These are phyloP conservation scores for Papiliotrema flavescens DNA, from an alignment of 1,284 basidiomycete species.

Conservation along the genomic window DNA sequence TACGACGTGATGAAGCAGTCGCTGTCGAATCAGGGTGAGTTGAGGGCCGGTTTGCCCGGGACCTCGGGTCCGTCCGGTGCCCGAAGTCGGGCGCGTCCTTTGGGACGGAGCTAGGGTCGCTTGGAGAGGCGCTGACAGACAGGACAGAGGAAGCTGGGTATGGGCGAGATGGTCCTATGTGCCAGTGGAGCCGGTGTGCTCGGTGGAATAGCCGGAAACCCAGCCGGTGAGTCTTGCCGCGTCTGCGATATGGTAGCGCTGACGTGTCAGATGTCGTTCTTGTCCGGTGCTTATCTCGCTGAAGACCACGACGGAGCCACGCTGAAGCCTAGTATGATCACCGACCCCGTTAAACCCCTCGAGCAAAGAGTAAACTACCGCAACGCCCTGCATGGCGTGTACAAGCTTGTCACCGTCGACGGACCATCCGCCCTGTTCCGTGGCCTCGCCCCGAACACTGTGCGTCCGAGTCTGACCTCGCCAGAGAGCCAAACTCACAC, in stretches of 20 bases:
- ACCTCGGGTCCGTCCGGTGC: neutral
- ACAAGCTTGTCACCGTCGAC: conserved; percentile 18
- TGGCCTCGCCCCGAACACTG: conserved; percentile 10
- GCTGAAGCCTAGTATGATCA: conserved; percentile 24
- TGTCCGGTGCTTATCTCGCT: neutral
- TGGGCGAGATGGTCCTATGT: conserved; percentile 10
- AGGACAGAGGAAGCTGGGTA: conserved; percentile 4
- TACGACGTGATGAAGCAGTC: conserved; percentile 20
- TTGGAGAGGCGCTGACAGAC: neutral
- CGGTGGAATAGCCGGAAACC: conserved; percentile 26
- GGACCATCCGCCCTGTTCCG: conserved; percentile 17
- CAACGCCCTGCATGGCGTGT: conserved; percentile 25
- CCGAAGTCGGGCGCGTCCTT: neutral
- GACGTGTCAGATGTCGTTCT: conserved; percentile 4
- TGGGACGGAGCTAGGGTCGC: too few species aligned
- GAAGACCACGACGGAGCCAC: neutral
- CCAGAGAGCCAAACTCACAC: too few species aligned
- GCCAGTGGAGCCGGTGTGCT: conserved; percentile 23
- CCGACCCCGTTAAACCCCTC: conserved; percentile 22
- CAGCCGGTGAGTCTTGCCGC: conserved; percentile 17
- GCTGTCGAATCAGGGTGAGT: conserved; percentile 31
- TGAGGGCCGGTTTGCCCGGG: neutral
- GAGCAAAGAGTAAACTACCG: conserved; percentile 21
- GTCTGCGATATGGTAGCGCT: neutral
- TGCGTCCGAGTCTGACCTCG: too few species aligned